Percentiles rank a stretch among this genome's conserved stretches.
Conservation (phyloP, 768 basidiomycete species). For the Suillus discolor region DNA sequence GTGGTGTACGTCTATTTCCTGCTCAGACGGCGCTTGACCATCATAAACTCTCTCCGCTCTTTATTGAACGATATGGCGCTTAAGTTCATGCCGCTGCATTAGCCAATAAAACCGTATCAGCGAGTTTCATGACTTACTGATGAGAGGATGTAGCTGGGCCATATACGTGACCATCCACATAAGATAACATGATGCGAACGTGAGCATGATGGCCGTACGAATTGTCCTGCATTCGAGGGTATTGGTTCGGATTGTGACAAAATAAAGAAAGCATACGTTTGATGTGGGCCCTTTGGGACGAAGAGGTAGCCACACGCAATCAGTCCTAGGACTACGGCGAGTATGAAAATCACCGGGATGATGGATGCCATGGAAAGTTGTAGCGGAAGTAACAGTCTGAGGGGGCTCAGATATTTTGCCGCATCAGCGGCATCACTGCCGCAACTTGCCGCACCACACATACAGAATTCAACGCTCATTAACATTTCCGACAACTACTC, state of each 20-base stretch:
- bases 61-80: slow-evolving; percentile 22
- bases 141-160: slow-evolving; percentile 89
- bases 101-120: slow-evolving; percentile 3
- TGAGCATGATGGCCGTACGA: slow-evolving; percentile 77
- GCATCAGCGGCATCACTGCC: too few relatives aligned
- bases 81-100: slow-evolving; percentile 8
- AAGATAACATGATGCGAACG: slow-evolving; percentile 84
- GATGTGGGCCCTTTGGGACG: slow-evolving; percentile 85
- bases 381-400: not conserved
- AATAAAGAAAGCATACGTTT: slow-evolving; percentile 63
- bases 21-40: not conserved
- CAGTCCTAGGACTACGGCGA: slow-evolving; percentile 64
- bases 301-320: slow-evolving; percentile 68
- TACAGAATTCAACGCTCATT: too few relatives aligned
- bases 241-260: not conserved
- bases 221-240: slow-evolving; percentile 58
- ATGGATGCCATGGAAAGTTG: slow-evolving; percentile 59
- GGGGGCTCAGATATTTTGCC: too few relatives aligned
- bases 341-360: slow-evolving; percentile 68
- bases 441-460: too few relatives aligned
- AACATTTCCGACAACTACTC: too few relatives aligned
- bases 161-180: slow-evolving; percentile 99
- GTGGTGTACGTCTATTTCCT: too few relatives aligned
- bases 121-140: slow-evolving; percentile 53
- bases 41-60: not conserved